Conservation (phyloP, 192 early-diverging fungal genomes). For the Coemansia sp. region DNA sequence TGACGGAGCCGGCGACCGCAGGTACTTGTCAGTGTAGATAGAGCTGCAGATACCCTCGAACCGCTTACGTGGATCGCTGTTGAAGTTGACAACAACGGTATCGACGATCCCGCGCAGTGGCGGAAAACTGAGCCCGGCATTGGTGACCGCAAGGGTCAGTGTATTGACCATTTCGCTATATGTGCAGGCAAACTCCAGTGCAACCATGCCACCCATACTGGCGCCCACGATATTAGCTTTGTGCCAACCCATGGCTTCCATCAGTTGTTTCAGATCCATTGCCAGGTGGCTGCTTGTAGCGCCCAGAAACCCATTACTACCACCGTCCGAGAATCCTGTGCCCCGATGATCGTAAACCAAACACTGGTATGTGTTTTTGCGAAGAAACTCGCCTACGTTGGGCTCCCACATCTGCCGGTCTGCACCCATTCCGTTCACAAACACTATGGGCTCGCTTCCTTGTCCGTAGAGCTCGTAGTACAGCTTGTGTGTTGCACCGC, state of each 20-base stretch:
- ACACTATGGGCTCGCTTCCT: slow-evolving; percentile 27
- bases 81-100: slow-evolving; percentile 32
- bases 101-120: slow-evolving; percentile 37
- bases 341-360: slow-evolving; percentile 85
- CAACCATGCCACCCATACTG: slow-evolving; percentile 88
- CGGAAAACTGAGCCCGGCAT: slow-evolving; percentile 41
- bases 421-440: slow-evolving; percentile 52
- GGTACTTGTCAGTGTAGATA: slow-evolving; percentile 35
- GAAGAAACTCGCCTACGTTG: slow-evolving; percentile 58
- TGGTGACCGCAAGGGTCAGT: slow-evolving; percentile 40
- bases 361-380: slow-evolving; percentile 60
- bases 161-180: slow-evolving; percentile 59
- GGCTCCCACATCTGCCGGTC: slow-evolving; percentile 55
- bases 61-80: slow-evolving; percentile 31
- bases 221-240: slow-evolving; percentile 73
- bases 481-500: neutral
- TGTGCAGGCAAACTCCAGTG: slow-evolving; percentile 64
- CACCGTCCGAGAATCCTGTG: slow-evolving; percentile 56
- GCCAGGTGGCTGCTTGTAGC: slow-evolving; percentile 36
- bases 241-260: slow-evolving; percentile 69
- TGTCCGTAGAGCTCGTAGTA: slow-evolving; percentile 51
- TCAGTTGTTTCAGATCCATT: slow-evolving; percentile 64
- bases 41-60: slow-evolving; percentile 42
- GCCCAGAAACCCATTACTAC: neutral
- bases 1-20: slow-evolving; percentile 34